Conservation (phyloP, 306 rosid species). For the Cicer pinnatifidum region DNA sequence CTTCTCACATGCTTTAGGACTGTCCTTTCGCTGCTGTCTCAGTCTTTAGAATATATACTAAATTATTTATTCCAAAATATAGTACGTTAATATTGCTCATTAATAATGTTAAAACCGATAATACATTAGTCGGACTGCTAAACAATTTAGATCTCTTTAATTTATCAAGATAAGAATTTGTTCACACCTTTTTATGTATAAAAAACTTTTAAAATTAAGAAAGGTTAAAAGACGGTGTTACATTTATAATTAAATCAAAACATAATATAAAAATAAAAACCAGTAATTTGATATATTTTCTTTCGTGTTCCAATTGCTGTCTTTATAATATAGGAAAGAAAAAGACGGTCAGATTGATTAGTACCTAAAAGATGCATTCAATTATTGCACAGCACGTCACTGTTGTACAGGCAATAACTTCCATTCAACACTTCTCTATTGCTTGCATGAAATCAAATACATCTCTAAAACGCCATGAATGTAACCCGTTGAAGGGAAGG, state of each 20-base stretch:
- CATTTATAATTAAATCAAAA: not conserved
- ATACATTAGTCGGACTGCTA: no score
- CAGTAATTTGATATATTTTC: not conserved
- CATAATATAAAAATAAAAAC: not conserved
- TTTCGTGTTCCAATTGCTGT: not conserved
- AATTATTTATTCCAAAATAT: no score
- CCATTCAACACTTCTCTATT: not conserved
- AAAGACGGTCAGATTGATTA: not conserved
- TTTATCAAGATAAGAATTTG: no score
- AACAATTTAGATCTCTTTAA: no score
- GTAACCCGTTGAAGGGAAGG: not conserved
- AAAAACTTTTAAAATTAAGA: not conserved
- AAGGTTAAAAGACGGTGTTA: not conserved
- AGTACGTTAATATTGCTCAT: no score
- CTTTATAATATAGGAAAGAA: slow-evolving; percentile 7
- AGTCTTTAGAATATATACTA: no score
- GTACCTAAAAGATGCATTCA: slow-evolving; percentile 5
- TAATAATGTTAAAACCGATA: no score
- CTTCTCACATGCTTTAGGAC: not conserved
- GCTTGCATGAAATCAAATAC: not conserved
- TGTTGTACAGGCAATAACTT: not conserved
- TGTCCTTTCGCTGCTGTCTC: no score
- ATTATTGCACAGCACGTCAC: slow-evolving; percentile 26
- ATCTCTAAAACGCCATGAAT: not conserved
- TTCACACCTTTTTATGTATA: no score